Base-by-base conservation (phyloP, 306 rosid species). In the Calophaca sinica region DNA sequence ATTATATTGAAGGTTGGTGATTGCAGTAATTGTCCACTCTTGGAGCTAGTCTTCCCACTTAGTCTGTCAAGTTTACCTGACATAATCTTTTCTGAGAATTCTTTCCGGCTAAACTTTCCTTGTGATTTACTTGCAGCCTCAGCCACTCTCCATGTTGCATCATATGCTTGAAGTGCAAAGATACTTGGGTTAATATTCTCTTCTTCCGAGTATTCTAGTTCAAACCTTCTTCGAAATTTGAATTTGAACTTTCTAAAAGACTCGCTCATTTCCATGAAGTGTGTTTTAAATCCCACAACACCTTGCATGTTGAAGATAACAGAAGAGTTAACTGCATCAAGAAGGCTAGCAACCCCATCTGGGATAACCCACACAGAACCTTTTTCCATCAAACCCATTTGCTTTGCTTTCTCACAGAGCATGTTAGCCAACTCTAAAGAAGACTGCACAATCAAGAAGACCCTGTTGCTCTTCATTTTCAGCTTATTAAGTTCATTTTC, bases 341-440 rank as follows among this genome's bases (percentile, higher is more conserved):
- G 81, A 52, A 77, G 78, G 60, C 83, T 65, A 26, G 85, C 81
- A 53, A 89, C 72, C 52, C 81, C 86, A 67, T 86, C 85, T 2
- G 85, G 79, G 20, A 91, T 73, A 35, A 89, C 71, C 94, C 92
- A 91, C 0, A 77, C 89, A 68, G 71, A 84, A 39, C 90, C 94
- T 57, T 84, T 76, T 46, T 62, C 92, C 84, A 82, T 87, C 90
- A 91, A 67, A 11, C 87, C 86, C 81, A 86, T 48, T 72, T 82
- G 79, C 54, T 82, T 82, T 31, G 92, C 92, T 68, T 51, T 81
- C 20, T 77, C 66, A 33, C 80, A 82, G 57, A 91, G 77, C 62
- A 84, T 13, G 15, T 38, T 49, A 31, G 74, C 87, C 2, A 81
- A 7, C 72, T 82, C 85, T 39, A 89, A 67, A 46, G 94, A 87